phyloP scores from a whole-genome alignment of 2,329 filamentous ascomycete species.

The Drechmeria coniospora region DNA sequence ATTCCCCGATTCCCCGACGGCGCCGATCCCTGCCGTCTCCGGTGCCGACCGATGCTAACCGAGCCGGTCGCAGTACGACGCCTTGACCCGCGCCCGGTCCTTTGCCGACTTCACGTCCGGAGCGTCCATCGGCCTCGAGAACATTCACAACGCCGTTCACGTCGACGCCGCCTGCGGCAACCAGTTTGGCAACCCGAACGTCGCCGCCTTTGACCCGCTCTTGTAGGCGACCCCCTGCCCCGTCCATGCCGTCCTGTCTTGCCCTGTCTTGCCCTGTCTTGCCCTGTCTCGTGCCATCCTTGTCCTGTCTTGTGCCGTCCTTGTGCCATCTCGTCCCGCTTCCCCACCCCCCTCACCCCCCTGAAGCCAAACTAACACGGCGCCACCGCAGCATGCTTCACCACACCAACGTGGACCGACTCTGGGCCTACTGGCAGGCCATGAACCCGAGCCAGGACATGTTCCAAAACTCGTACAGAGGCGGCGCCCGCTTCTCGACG shows the following conservation, averaged over 20 bases:
- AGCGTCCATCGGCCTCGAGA: slow-evolving; percentile 25
- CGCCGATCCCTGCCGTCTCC: too few species aligned
- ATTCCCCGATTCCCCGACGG: too few species aligned
- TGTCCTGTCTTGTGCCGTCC: too few species aligned
- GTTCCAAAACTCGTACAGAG: slow-evolving; percentile 19
- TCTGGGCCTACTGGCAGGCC: slow-evolving; percentile 42
- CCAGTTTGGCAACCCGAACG: slow-evolving; percentile 23
- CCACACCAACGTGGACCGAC: slow-evolving; percentile 45
- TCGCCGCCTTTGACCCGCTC: slow-evolving; percentile 28
- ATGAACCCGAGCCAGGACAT: slow-evolving; percentile 21
- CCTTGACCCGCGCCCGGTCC: slow-evolving; percentile 19
- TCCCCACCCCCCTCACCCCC: not conserved
- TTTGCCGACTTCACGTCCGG: slow-evolving; percentile 20
- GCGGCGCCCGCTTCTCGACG: slow-evolving; percentile 23
- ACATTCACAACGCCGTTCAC: slow-evolving; percentile 26
- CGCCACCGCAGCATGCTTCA: slow-evolving; percentile 23
- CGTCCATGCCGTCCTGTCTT: not conserved
- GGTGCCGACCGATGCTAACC: too few species aligned
- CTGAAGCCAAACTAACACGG: not conserved
- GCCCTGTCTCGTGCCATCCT: too few species aligned
- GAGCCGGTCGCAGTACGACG: slow-evolving; percentile 29
- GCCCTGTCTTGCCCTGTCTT: too few species aligned
- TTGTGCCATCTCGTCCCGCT: too few species aligned
- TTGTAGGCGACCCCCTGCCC: slow-evolving; percentile 17
- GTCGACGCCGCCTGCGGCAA: slow-evolving; percentile 24